phyloP scores from a whole-genome alignment of 805 yeast genomes.

The Ogataea pilisensis region DNA sequence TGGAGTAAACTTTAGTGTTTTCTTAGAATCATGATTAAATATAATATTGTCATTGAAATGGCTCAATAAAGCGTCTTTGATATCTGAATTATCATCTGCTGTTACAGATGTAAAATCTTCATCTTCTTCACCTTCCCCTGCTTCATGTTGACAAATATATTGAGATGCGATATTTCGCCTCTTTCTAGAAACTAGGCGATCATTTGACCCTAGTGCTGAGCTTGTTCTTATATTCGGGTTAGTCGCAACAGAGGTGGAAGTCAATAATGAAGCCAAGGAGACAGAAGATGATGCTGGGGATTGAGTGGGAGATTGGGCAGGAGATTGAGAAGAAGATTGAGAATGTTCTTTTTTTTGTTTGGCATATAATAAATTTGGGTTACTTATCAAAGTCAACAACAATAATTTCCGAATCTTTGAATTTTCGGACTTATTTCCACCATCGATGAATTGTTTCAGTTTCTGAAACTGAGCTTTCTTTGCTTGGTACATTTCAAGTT shows the following conservation, averaged over 20 bases:
- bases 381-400: slow-evolving; percentile 24
- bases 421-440: slow-evolving; percentile 10
- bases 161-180: no score
- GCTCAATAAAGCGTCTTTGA: slow-evolving; percentile 18
- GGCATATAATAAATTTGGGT: slow-evolving; percentile 17
- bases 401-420: slow-evolving; percentile 23
- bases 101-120: no score
- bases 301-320: background rate
- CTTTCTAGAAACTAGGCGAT: no score
- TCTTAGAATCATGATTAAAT: slow-evolving; percentile 19
- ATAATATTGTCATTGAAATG: slow-evolving; percentile 23
- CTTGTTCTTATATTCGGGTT: no score
- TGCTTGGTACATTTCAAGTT: background rate
- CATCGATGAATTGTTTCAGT: slow-evolving; percentile 11
- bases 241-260: no score
- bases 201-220: no score
- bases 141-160: no score
- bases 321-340: slow-evolving; percentile 10
- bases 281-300: no score
- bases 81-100: slow-evolving; percentile 10
- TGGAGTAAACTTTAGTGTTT: slow-evolving; percentile 22
- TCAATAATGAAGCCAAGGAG: no score
- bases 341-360: slow-evolving; percentile 6
- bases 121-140: slow-evolving; percentile 2
- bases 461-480: slow-evolving; percentile 5